phyloP scores from a whole-genome alignment of 2,329 filamentous ascomycete genomes.

The Pestalotiopsis sp. region DNA sequence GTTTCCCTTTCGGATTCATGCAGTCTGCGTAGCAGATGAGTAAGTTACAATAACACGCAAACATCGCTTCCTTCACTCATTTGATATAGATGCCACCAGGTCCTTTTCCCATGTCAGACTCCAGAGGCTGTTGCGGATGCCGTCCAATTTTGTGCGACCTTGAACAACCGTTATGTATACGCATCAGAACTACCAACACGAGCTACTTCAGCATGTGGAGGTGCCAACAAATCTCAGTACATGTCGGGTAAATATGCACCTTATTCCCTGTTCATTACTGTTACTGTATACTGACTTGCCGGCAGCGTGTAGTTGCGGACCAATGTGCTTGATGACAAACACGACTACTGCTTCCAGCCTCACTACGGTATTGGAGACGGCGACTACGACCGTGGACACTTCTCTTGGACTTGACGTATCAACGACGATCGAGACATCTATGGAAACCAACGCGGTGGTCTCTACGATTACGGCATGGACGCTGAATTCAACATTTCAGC shows the following conservation, averaged over 20 bases:
- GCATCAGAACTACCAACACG: neutral
- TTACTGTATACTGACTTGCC: neutral
- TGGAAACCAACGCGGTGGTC: neutral
- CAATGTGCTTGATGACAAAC: neutral
- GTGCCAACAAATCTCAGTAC: neutral
- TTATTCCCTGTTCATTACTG: neutral
- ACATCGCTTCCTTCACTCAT: neutral
- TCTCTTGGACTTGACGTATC: neutral
- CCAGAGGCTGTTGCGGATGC: neutral
- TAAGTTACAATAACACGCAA: neutral
- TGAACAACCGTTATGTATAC: conserved; percentile 10
- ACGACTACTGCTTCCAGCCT: neutral
- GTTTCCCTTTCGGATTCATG: neutral
- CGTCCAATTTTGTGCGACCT: neutral
- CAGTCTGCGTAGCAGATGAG: neutral
- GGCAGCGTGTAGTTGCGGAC: neutral
- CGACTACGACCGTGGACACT: neutral
- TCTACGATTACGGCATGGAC: neutral
- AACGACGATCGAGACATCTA: neutral
- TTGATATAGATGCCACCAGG: neutral
- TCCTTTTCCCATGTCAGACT: neutral
- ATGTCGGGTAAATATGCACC: neutral
- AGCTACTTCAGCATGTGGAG: conserved; percentile 4
- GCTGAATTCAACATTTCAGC: neutral
- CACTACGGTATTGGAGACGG: neutral